Base-by-base conservation (phyloP, 768 basidiomycete genomes). In the Lyophyllum semitale region DNA sequence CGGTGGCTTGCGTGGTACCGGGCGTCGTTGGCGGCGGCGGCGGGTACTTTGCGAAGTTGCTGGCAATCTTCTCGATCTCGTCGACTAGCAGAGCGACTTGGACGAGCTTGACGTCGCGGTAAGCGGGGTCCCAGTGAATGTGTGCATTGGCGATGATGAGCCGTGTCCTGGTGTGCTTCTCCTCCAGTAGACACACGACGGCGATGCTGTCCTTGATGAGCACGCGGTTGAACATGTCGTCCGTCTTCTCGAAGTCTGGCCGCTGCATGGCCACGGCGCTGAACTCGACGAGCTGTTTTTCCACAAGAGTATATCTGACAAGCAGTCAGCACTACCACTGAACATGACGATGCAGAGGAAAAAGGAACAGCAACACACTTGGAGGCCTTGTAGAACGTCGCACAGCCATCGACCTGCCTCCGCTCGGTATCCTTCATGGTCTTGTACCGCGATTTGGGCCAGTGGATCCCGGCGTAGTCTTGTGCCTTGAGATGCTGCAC, bases 191-290 rank as follows among this genome's bases (percentile, higher is more conserved):
- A 63, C 86, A 85, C 54, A 95, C 77, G 59, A 94, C 85, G 43
- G 94, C 94, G 59, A 98, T 91, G 66, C 98, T 85, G 71, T 98
- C 96, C 69, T 93, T 92, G 58, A 90, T 89, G 62, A 98, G 83
- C 51, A 98, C 94, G 29, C 97, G 93, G 67, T 98, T 98, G 83
- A 98, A 98, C 95, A 98, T 95, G 76, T 98, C 96, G 66, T 98
- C 95, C 17, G 94, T 96, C 75, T 95, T 94, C 79, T 94, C 93
- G 76, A 95, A 93, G 69, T 95, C 94, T 47, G 88, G 84, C 25
- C 94, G 85, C 63, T 93, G 91, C 84, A 98, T 89, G 18, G 95
- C 96, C 59, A 95, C 81, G 32, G 90, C 83, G 67, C 88, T 91
- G 76, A 95, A 99, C 70, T 98, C 97, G 66, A 98, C 81, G 37